A percentile compares a stretch with the other conserved stretches of the same genome.
These are phyloP conservation scores for Backusella circina DNA, from an alignment of 192 early-diverging fungal species.

Conservation along the genomic window DNA sequence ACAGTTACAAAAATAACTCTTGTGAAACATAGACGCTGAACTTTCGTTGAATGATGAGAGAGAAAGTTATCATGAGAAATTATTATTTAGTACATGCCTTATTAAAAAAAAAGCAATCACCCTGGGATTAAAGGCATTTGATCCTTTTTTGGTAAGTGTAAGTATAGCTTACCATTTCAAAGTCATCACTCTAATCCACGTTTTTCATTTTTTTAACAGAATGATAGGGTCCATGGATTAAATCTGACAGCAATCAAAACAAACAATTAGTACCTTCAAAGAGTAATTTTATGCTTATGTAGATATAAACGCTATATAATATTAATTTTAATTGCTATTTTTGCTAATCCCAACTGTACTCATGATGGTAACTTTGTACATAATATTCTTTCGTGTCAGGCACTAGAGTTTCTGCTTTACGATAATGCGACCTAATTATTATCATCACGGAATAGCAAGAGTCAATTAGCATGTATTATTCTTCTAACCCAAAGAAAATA, in stretches of 20 bases:
- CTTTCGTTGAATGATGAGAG: background rate
- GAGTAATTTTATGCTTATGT: background rate
- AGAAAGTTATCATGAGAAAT: background rate
- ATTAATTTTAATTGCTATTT: background rate
- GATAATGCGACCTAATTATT: background rate
- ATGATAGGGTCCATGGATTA: background rate
- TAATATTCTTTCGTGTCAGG: background rate
- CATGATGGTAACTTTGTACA: background rate
- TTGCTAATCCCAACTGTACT: background rate
- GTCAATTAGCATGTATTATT: background rate
- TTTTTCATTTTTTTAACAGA: constrained; percentile 1
- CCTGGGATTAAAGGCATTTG: background rate
- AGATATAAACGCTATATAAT: background rate
- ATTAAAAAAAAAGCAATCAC: background rate
- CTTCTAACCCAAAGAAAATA: background rate
- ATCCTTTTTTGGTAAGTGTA: background rate
- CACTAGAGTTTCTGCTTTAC: background rate
- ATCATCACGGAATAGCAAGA: background rate
- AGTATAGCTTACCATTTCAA: background rate
- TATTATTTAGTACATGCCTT: constrained; percentile 5
- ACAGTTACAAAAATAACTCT: background rate
- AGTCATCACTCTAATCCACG: background rate
- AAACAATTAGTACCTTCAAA: background rate
- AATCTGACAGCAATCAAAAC: background rate
- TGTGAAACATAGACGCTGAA: background rate